Percentiles rank a stretch among this genome's conserved stretches.
These are phyloP conservation scores for Amanita polypyramis DNA, from an alignment of 768 basidiomycete genomes.

Conservation along the genomic window DNA sequence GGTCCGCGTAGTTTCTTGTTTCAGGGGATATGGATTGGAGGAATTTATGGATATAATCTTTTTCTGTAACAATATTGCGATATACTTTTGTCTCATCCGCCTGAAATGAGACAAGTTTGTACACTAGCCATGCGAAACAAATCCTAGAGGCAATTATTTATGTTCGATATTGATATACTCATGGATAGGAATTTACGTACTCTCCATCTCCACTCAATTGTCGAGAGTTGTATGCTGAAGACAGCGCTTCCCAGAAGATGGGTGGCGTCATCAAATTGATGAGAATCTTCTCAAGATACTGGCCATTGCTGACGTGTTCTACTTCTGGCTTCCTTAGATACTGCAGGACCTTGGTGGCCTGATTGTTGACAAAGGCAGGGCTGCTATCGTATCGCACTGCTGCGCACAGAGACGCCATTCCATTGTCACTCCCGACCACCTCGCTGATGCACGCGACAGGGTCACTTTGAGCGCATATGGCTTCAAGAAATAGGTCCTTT, in stretches of 20 bases:
- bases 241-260: conserved; percentile 31
- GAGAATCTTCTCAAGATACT: conserved; percentile 25
- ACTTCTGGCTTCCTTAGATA: conserved; percentile 20
- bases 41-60: conserved; percentile 16
- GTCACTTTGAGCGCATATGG: conserved; percentile 26
- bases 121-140: conserved; percentile 26
- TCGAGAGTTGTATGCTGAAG: conserved; percentile 19
- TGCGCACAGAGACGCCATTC: conserved; percentile 23
- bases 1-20: conserved; percentile 13
- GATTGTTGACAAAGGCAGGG: conserved; percentile 25
- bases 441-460: conserved; percentile 23
- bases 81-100: conserved; percentile 18
- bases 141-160: conserved; percentile 13
- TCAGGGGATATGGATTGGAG: conserved; percentile 16
- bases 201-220: conserved; percentile 10
- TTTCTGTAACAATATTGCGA: conserved; percentile 20
- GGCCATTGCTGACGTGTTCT: conserved; percentile 22
- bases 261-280: conserved; percentile 30
- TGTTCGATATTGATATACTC: not conserved
- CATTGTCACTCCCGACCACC: conserved; percentile 21
- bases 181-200: conserved; percentile 1
- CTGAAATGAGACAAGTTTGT: conserved; percentile 21
- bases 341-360: conserved; percentile 19
- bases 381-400: conserved; percentile 28
- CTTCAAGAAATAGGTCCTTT: conserved; percentile 27